Evolutionary conservation across 2,329 filamentous ascomycete species (phyloP), one percentile per base, ranked within the genome.

Genomic region (Ceratocystis variospora): DNA sequence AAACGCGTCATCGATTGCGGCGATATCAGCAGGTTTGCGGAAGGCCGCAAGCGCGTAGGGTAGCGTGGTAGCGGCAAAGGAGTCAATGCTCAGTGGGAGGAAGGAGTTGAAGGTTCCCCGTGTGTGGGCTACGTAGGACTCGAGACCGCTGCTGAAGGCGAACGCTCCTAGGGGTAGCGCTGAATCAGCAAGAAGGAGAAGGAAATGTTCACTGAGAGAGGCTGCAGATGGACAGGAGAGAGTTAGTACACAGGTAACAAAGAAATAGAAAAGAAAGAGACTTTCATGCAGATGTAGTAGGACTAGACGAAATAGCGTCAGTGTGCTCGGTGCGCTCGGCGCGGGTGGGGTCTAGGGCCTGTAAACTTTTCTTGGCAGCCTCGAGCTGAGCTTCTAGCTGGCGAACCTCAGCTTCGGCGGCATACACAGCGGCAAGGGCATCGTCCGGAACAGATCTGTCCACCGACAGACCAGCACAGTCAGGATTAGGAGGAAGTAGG

Each of bases 91-190:
- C 25, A 89, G 78, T 10, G 82, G 80, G 17, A 94, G 80, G 76
- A 94, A 94, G 59, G 78, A 75, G 55, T 82, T 73, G 75, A 90
- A 88, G 25, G 77, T 73, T 22, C 76, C 72, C 19, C 74, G 68
- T 70, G 79, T 79, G 77, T 94, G 89, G 2, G 87, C 86, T 19
- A 92, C 83, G 74, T 87, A 93, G 50, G 89, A 93, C 76, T 94
- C 89, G 17, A 94, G 81, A 2, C 89, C 89, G 70, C 84, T 88
- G 78, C 86, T 89, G 78, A 93, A 94, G 71, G 89, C 89, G 76
- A 94, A 94, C n/a, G 89, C 90, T 67, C 89, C 89, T 0, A 94
- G 80, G 0, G 89, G 89, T 1, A 94, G 83, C 15, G 88, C 88
- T 1, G 89, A 92, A 78, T 94, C 89, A 61, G 89, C 84, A 62